Conservation (phyloP, 345 rosid genomes). For the Lepidium didymum region DNA sequence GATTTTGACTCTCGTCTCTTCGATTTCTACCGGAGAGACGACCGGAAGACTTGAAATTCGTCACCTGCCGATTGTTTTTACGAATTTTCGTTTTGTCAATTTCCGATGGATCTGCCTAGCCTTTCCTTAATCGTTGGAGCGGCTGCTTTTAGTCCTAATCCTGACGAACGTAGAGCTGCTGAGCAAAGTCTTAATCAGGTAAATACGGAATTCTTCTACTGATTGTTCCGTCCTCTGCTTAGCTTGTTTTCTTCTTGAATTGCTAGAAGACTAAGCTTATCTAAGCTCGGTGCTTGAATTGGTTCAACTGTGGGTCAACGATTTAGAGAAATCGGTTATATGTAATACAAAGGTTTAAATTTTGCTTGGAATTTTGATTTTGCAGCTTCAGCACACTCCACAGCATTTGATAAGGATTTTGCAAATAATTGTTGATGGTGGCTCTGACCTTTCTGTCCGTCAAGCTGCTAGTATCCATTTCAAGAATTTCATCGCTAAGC, state of each 20-base stretch:
- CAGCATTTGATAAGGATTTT: conserved; percentile 87
- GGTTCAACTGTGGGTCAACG: conserved; percentile 10
- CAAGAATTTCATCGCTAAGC: conserved; percentile 85
- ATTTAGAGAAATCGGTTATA: background rate
- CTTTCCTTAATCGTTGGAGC: conserved; percentile 62
- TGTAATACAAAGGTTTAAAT: background rate
- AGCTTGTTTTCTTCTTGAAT: background rate
- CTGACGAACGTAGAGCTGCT: conserved; percentile 82
- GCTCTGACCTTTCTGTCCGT: conserved; percentile 65
- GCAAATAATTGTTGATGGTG: conserved; percentile 80
- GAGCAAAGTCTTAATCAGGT: conserved; percentile 94
- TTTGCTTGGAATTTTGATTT: background rate
- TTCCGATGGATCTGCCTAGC: conserved; percentile 71
- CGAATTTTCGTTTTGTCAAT: background rate
- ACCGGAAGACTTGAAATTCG: background rate
- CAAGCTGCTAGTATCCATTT: conserved; percentile 97
- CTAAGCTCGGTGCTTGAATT: background rate
- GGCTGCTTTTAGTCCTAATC: conserved; percentile 78
- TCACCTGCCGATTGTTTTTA: background rate
- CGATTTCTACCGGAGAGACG: conserved; percentile 24
- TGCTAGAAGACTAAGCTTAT: background rate
- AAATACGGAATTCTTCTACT: background rate
- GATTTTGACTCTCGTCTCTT: conserved; percentile 23
- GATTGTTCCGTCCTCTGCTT: too few species aligned
- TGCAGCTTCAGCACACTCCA: conserved; percentile 76